Base-by-base conservation (phyloP, 1,284 basidiomycete genomes). In the Ustilago shanxiensis region DNA sequence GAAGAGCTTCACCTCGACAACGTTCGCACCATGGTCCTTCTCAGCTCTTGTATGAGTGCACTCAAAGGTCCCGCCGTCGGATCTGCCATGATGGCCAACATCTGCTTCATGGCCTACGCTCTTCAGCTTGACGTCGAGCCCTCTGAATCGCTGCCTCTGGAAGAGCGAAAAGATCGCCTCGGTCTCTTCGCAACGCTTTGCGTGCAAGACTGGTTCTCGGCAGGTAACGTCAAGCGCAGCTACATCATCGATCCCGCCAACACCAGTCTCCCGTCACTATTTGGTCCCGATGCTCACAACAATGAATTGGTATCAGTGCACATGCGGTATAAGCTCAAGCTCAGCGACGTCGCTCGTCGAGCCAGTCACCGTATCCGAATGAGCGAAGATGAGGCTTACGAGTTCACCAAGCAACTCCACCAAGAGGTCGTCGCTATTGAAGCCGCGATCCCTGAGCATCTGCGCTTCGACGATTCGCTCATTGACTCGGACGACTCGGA, bases 121-220 rank as follows among this genome's bases (percentile, higher is more conserved):
- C 70, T 82, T 7, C 74, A 80, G 22, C 63, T 83, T 31, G 80
- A 83, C 60, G 53, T 71, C 26, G 82, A 83, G 24, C 82, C 82
- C 3, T 69, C 80, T 45, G 57, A 66, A 9, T 33, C 56, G 8
- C 55, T 83, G 13, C 79, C 82, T 0, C 20, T 31, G 5, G 66
- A 70, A 10, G 79, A 82, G 60, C 66, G 72, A 41, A 64, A 60
- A 44, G 66, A 79, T 29, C 80, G 82, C 24, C 66, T 83, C 60
- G 59, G 67, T 11, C 60, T 82, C 22, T 83, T 77, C 49, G 66
- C 69, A 3, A 66, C 66, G 0, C 65, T 83, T 16, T 75, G 69
- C 57, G 60, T 71, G 28, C 45, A 60, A 13, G 80, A 83, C 47
- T 82, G 82, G 75, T 73, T 77, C 52, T 63, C 70, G 20, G 63